A percentile compares a stretch with the other conserved stretches of the same genome.
Conservation (phyloP, 768 basidiomycete genomes). For the Phylloporus sp. region DNA sequence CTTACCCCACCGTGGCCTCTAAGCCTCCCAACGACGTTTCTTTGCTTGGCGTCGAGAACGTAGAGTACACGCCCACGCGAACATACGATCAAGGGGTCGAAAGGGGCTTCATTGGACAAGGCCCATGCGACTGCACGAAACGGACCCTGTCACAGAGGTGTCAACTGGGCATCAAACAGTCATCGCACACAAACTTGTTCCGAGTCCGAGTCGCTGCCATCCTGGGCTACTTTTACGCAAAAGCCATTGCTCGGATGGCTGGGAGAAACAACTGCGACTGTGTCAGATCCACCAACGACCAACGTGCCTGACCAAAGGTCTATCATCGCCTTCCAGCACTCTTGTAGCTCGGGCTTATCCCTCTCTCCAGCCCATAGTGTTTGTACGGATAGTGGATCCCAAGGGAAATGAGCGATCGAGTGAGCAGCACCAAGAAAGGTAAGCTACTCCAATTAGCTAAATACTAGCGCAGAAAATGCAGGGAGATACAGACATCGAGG, state of each 20-base stretch:
- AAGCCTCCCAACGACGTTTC: constrained; percentile 41
- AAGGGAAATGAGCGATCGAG: constrained; percentile 45
- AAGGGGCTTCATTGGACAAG: constrained; percentile 37
- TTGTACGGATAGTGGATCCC: constrained; percentile 34
- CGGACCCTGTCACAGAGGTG: constrained; percentile 12
- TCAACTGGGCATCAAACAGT: constrained; percentile 2
- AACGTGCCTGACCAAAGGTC: constrained; percentile 47
- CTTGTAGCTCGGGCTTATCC: constrained; percentile 27
- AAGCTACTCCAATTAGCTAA: constrained; percentile 19
- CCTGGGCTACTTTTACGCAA: constrained; percentile 34
- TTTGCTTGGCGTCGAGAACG: constrained; percentile 44
- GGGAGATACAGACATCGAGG: constrained; percentile 39
- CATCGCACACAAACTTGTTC: constrained; percentile 15
- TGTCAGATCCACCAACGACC: constrained; percentile 40
- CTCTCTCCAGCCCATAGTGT: constrained; percentile 35
- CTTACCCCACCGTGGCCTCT: constrained; percentile 73
- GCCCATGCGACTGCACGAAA: constrained; percentile 53
- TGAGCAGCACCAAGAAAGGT: constrained; percentile 33
- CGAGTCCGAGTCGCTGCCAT: too few relatives aligned
- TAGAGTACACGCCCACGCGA: constrained; percentile 51
- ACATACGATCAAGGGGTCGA: constrained; percentile 58
- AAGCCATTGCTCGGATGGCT: constrained; percentile 16
- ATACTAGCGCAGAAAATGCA: constrained; percentile 1
- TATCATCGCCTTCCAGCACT: constrained; percentile 44
- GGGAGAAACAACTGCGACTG: constrained; percentile 37